Base-by-base conservation (phyloP, 1,284 basidiomycete species). In the Exobasidium rhododendri region DNA sequence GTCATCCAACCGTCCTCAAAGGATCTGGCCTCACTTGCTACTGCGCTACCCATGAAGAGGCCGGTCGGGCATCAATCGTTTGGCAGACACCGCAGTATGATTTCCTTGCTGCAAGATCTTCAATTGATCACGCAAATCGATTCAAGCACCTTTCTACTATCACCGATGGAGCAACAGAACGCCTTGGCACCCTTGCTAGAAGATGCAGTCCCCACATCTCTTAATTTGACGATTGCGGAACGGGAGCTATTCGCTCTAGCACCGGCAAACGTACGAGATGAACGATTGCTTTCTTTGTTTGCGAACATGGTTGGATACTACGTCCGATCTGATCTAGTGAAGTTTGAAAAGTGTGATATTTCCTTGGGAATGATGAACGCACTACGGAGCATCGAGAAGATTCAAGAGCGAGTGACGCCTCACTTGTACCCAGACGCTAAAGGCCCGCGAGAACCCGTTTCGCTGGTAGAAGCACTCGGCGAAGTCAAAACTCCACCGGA, bases 51-150 rank as follows among this genome's bases (percentile, higher is more conserved):
- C 0, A 24, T 50, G 13, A 28, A 4, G 4, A 20, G 47, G 4
- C 20, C 22, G 32, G 20, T 26, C n/a, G 14, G 28, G 31, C 24
- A 30, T 24, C 10, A 10, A 17, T 10, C 35, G 17, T n/a, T n/a
- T n/a, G 35, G 35, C 7, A 40, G 17, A 17, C 35, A 40, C 17
- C 35, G 35, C 78, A 80, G 46, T 69, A 68, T 1, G 66, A 74
- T 10, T 65, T 71, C 73, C 22, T 68, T 75, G 56, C 71, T 80
- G 53, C 61, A 82, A 26, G 85, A 85, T 0, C 80, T 83, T n/a
- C 66, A 80, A 0, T 83, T 85, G 54, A 75, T 88, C 7, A 82
- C 85, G 0, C 80, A 81, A 17, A 78, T 86, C 1, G 84, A 85
- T 0, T 70, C 82, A 0, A 77, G 81, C 29, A 85, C 84, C 62